Evolutionary conservation across 176 grass and related monocot species (phyloP).

Genomic region (Phoenix dactylifera): DNA sequence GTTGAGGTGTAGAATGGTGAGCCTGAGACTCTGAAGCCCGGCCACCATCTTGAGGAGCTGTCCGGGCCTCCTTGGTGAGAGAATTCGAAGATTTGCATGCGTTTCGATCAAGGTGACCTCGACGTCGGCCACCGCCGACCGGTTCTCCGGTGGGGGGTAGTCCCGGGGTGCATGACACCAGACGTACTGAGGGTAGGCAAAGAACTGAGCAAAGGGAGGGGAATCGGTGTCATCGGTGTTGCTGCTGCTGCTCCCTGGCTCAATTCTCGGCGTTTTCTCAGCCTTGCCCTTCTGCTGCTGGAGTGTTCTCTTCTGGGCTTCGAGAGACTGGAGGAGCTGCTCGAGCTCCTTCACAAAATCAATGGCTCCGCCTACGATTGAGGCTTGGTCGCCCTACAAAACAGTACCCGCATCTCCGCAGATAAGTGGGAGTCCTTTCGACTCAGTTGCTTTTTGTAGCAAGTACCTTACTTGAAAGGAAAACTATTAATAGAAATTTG

Average conservation of each 20-base stretch:
- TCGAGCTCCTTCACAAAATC: conserved; percentile 94
- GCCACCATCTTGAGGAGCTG: conserved; percentile 68
- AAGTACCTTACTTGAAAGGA: no score
- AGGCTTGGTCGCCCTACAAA: conserved; percentile 84
- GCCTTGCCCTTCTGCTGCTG: conserved; percentile 17
- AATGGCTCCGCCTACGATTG: conserved; percentile 84
- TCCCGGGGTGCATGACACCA: conserved; percentile 35
- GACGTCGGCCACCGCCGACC: conserved; percentile 49
- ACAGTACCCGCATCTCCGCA: not conserved
- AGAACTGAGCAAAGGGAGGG: conserved; percentile 75
- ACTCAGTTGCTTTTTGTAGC: no score
- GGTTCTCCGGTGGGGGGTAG: conserved; percentile 13
- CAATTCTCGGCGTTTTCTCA: not conserved
- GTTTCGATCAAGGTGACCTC: conserved; percentile 74
- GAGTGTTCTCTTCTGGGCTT: conserved; percentile 62
- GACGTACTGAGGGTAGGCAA: conserved; percentile 70
- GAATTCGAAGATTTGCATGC: conserved; percentile 54
- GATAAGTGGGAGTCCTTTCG: no score
- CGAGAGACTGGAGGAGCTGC: conserved; percentile 77
- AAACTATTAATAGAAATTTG: not conserved
- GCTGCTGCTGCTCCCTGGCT: not conserved
- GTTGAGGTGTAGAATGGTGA: conserved; percentile 76
- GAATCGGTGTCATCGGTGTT: not conserved
- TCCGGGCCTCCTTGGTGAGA: conserved; percentile 40
- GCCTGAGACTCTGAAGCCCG: conserved; percentile 42